Evolutionary conservation across 2,329 filamentous ascomycete species (phyloP).

Genomic region (Microdochium nivale): DNA sequence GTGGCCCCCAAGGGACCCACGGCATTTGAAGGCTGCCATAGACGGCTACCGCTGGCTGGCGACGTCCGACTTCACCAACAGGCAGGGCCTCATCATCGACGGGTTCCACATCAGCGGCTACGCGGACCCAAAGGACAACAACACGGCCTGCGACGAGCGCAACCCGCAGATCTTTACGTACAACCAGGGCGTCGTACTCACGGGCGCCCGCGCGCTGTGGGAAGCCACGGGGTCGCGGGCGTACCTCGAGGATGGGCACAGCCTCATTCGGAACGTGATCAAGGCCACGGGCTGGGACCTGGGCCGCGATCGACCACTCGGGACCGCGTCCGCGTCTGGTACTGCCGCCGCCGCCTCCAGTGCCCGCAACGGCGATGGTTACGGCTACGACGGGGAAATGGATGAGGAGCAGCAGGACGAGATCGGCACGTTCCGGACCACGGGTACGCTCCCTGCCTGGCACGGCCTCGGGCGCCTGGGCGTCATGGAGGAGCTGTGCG

Average conservation of each 20-base stretch:
- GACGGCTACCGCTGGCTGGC: slow-evolving; percentile 76
- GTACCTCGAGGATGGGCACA: slow-evolving; percentile 73
- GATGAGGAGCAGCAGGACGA: too few species aligned
- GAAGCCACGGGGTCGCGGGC: slow-evolving; percentile 61
- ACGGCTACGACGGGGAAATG: too few species aligned
- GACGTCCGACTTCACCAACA: slow-evolving; percentile 71
- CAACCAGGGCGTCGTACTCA: slow-evolving; percentile 87
- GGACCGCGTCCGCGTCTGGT: neutral
- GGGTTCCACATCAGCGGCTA: slow-evolving; percentile 77
- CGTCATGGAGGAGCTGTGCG: slow-evolving; percentile 77
- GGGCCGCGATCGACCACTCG: slow-evolving; percentile 7
- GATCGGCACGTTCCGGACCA: slow-evolving; percentile 15
- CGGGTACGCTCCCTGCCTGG: slow-evolving; percentile 47
- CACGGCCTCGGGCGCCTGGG: slow-evolving; percentile 69
- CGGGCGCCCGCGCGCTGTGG: slow-evolving; percentile 73
- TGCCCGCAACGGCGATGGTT: neutral
- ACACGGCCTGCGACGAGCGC: slow-evolving; percentile 66
- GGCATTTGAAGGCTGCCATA: slow-evolving; percentile 65
- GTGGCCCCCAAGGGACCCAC: slow-evolving; percentile 39
- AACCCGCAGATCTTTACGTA: slow-evolving; percentile 93
- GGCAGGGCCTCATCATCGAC: slow-evolving; percentile 68
- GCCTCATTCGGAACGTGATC: slow-evolving; percentile 66
- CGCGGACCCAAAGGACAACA: slow-evolving; percentile 49
- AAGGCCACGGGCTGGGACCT: slow-evolving; percentile 68
- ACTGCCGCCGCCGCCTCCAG: neutral